Evolutionary conservation across 257 asterid species (phyloP).

Genomic region (Ehretia macrophylla): DNA sequence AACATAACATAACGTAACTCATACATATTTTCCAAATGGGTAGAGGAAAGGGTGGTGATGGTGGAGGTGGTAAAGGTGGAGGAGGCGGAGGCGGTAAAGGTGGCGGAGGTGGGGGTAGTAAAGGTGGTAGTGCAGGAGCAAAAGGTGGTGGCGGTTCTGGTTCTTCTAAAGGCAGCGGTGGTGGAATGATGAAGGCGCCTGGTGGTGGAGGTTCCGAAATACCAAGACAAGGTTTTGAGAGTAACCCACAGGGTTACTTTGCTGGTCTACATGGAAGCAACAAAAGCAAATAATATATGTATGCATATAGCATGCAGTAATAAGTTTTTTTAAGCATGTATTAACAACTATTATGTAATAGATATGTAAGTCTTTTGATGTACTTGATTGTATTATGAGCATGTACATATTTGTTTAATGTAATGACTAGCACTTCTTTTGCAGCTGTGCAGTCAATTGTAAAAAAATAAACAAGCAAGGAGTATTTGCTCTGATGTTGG

Average conservation of each 20-base stretch:
- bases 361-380: no score
- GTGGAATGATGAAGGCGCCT: slow-evolving; percentile 30
- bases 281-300: not conserved
- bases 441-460: no score
- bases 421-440: no score
- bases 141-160: slow-evolving; percentile 2
- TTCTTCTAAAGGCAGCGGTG: not conserved
- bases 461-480: no score
- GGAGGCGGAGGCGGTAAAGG: not conserved
- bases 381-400: no score
- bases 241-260: slow-evolving; percentile 29
- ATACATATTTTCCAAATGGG: not conserved
- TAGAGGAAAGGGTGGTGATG: not conserved
- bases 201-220: slow-evolving; percentile 18
- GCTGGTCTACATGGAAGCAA: slow-evolving; percentile 19
- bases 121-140: not conserved
- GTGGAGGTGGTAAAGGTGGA: not conserved
- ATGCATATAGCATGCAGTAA: no score
- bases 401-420: no score
- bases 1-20: not conserved
- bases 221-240: slow-evolving; percentile 26
- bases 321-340: no score
- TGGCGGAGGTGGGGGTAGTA: not conserved
- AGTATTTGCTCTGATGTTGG: no score
- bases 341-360: no score